Percentiles rank a stretch among this genome's conserved stretches.
Conservation (phyloP, 495 filamentous ascomycete species). For the Aspergillus baeticus region DNA sequence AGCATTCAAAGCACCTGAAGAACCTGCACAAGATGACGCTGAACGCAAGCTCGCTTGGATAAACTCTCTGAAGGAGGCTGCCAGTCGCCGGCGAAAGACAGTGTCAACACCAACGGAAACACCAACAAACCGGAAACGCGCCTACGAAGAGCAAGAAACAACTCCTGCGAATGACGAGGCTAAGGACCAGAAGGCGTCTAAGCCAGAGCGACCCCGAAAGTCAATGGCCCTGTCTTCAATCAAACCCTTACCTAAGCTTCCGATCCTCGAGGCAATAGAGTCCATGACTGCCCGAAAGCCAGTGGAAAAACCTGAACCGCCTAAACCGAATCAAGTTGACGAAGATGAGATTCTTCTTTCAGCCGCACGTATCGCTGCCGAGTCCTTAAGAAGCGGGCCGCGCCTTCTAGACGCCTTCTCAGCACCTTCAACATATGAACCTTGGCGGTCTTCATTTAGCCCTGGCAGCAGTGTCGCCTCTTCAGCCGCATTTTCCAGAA, state of each 20-base stretch:
- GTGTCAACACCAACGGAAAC: slow-evolving; percentile 5
- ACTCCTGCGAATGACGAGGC: slow-evolving; percentile 15
- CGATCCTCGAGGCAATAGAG: slow-evolving; percentile 35
- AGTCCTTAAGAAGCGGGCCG: slow-evolving; percentile 38
- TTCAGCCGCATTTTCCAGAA: slow-evolving; percentile 23
- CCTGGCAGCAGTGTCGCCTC: slow-evolving; percentile 28
- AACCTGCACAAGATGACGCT: slow-evolving; percentile 10
- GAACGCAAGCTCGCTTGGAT: slow-evolving; percentile 23
- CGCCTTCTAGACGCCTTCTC: slow-evolving; percentile 29
- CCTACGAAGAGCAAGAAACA: slow-evolving; percentile 19
- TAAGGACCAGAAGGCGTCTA: slow-evolving; percentile 28
- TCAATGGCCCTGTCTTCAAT: slow-evolving; percentile 36
- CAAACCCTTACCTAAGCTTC: slow-evolving; percentile 39
- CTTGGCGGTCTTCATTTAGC: slow-evolving; percentile 26
- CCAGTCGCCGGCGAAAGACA: slow-evolving; percentile 19
- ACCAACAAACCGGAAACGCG: slow-evolving; percentile 25
- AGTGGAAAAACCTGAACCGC: slow-evolving; percentile 19
- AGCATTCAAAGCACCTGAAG: not conserved
- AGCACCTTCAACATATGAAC: slow-evolving; percentile 15
- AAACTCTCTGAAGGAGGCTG: slow-evolving; percentile 19
- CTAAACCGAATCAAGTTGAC: slow-evolving; percentile 33
- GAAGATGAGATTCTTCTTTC: slow-evolving; percentile 44
- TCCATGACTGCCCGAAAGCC: slow-evolving; percentile 27
- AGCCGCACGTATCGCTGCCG: slow-evolving; percentile 43
- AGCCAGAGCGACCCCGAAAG: slow-evolving; percentile 16